Base-by-base conservation (phyloP, 768 basidiomycete genomes). In the Leccinellum albellum region DNA sequence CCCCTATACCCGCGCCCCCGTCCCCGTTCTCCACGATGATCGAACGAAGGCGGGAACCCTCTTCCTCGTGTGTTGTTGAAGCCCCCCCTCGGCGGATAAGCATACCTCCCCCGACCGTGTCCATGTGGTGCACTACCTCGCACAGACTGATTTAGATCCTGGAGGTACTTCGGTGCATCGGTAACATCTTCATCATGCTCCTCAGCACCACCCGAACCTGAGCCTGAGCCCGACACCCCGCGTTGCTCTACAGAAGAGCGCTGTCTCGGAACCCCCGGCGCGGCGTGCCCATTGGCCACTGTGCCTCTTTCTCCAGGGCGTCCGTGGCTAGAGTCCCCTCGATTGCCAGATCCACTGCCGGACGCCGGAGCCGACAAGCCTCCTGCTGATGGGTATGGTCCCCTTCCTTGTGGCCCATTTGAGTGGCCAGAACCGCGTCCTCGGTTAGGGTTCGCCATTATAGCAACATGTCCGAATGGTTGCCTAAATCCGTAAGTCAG, bases 371-470 rank as follows among this genome's bases (percentile, higher is more conserved):
- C 54, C 2, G 53, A 48, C 33, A 55, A 1, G 5, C 46, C 29
- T 28, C 63, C 66, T 33, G 23, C 51, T 13, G 49, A 9, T 26
- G 63, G 51, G 17, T 69, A 56, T 2, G 58, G 53, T 37, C 44
- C 46, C n/a, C 48, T 54, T 17, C 56, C 31, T 6, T 60, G 58
- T 10, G 31, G 21, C 35, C 54, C 58, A 31, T 63, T 62, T 4
- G 58, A 42, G 29, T 53, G 59, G 26, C 70, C 65, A 48, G 33
- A 1, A 6, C 69, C 69, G 31, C 75, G 77, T 10, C 73, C 76
- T 37, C 76, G 71, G 59, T 87, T 86, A 0, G 91, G 91, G 64
- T 93, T 92, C 14, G 81, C 70, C 86, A 91, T 88, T 54, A 92
- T 91, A 32, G 83, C 80, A 15, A 91, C 77, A 4, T 81, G 80